Evolutionary conservation across 768 basidiomycete genomes (phyloP).

Genomic region (Russula earlei): DNA sequence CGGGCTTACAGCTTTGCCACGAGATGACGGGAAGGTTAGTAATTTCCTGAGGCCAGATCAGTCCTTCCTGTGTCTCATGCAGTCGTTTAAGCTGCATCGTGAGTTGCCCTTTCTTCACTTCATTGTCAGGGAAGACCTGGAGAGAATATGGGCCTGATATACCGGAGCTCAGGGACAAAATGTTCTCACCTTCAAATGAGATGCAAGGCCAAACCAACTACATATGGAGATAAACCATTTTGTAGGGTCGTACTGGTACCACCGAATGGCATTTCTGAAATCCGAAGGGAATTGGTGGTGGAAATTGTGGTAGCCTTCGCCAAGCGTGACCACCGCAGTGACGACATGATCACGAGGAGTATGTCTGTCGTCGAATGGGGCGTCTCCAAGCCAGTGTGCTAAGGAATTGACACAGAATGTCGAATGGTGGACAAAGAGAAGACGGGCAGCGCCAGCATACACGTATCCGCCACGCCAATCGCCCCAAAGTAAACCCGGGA

Average conservation of each 20-base stretch:
- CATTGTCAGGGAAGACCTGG: slow-evolving; percentile 55
- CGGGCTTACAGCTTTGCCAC: slow-evolving; percentile 73
- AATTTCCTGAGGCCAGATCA: slow-evolving; percentile 72
- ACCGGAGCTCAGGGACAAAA: background rate
- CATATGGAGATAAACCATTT: slow-evolving; percentile 81
- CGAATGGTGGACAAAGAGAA: slow-evolving; percentile 86
- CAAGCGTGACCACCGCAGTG: slow-evolving; percentile 85
- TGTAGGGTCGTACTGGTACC: slow-evolving; percentile 90
- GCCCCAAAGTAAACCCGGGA: slow-evolving; percentile 76
- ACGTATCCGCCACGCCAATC: slow-evolving; percentile 82
- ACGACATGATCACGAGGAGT: slow-evolving; percentile 83
- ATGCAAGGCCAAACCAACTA: slow-evolving; percentile 46
- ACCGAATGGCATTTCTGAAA: slow-evolving; percentile 91
- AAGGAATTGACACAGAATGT: slow-evolving; percentile 97
- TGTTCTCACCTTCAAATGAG: slow-evolving; percentile 42
- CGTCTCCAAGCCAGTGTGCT: slow-evolving; percentile 91
- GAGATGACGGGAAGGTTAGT: slow-evolving; percentile 71
- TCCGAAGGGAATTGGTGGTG: slow-evolving; percentile 98
- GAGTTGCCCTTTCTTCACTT: slow-evolving; percentile 77
- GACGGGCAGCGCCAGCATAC: slow-evolving; percentile 70
- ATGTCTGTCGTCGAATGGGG: slow-evolving; percentile 92
- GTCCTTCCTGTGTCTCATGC: slow-evolving; percentile 61
- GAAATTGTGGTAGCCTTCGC: slow-evolving; percentile 98
- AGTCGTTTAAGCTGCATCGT: slow-evolving; percentile 92
- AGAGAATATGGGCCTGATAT: background rate